Evolutionary conservation across 139 green algal species (phyloP), one percentile per base, ranked within the genome.

Genomic region (Pseudopediastrum boryanum): DNA sequence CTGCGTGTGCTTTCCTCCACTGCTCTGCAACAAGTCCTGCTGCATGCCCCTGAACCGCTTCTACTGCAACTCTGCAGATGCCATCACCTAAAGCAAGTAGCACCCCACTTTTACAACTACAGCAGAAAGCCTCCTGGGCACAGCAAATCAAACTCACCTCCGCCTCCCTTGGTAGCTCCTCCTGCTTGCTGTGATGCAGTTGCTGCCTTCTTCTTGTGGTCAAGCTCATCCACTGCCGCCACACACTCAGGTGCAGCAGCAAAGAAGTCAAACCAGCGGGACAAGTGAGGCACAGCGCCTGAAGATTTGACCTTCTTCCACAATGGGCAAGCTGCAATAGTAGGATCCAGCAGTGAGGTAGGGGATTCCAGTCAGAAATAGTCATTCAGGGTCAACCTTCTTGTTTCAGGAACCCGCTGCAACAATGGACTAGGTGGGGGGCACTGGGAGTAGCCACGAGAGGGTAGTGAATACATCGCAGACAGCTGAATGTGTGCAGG

Each of bases 191-290:
- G 75, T 35, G 77, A 78, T 29, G 77, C 64, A 50, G 67, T 64
- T 10, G 82, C 80, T 27, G n/a, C 41, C 69, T 81, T 75, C 48
- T 84, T 71, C 68, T 84, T 89, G 35, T 38, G 78, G 78, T 77
- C 73, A 10, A 86, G 68, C 52, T 76, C 88, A 7, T 85, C 77
- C 0, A 90, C 80, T 6, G 82, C 86, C 25, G 70, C 44, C 12
- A 43, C 66, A 62, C 91, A 81, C 31, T 77, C 74, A 4, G 92
- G 85, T 35, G 86, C n/a, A 33, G 66, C 66, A 10, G 70, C 46
- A 38, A 92, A 46, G 81, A 89, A 83, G 48, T 92, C 83, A 56
- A 90, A 96, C 94, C 94, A 98, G 73, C 95, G 90, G 8, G 78
- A 74, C 29, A 98, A 84, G 87, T 98, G 92, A 0, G 89, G 84